Evolutionary conservation across 345 rosid genomes (phyloP).

Genomic region (Populus tremula): DNA sequence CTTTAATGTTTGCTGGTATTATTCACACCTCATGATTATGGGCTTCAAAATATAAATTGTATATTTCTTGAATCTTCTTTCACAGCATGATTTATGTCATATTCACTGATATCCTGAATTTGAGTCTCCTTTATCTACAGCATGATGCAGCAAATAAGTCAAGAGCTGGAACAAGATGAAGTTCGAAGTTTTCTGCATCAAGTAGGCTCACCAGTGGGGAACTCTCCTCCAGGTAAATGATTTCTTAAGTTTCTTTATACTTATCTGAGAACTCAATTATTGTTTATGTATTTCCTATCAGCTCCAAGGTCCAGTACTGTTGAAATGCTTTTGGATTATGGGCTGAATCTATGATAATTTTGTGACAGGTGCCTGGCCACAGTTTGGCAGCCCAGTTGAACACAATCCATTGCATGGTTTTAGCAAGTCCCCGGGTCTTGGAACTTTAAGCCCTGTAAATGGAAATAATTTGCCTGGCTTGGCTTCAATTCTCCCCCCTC

Average conservation of each 20-base stretch:
- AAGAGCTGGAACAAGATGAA: slow-evolving; percentile 66
- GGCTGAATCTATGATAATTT: slow-evolving; percentile 12
- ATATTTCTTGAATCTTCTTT: slow-evolving; percentile 1
- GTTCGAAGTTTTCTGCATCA: slow-evolving; percentile 43
- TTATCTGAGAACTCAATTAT: not conserved
- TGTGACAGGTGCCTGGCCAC: slow-evolving; percentile 49
- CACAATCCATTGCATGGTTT: slow-evolving; percentile 40
- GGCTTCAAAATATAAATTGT: not conserved
- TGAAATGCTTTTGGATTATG: slow-evolving; percentile 8
- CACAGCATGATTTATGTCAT: not conserved
- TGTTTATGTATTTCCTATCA: slow-evolving; percentile 19
- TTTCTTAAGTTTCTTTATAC: not conserved
- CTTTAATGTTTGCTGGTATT: not conserved
- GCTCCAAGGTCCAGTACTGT: not conserved
- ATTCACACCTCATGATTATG: not conserved
- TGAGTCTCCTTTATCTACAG: slow-evolving; percentile 27
- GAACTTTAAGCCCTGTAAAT: slow-evolving; percentile 44
- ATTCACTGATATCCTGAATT: not conserved
- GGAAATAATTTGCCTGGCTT: slow-evolving; percentile 53
- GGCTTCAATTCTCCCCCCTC: slow-evolving; percentile 50
- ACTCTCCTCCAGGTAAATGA: slow-evolving; percentile 49
- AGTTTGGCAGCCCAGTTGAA: slow-evolving; percentile 49
- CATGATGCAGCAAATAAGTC: slow-evolving; percentile 59
- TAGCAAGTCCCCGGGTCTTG: slow-evolving; percentile 43
- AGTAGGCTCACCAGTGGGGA: slow-evolving; percentile 49